Base-by-base conservation (phyloP, 805 yeast species). In the Schizosaccharomyces octosporus region DNA sequence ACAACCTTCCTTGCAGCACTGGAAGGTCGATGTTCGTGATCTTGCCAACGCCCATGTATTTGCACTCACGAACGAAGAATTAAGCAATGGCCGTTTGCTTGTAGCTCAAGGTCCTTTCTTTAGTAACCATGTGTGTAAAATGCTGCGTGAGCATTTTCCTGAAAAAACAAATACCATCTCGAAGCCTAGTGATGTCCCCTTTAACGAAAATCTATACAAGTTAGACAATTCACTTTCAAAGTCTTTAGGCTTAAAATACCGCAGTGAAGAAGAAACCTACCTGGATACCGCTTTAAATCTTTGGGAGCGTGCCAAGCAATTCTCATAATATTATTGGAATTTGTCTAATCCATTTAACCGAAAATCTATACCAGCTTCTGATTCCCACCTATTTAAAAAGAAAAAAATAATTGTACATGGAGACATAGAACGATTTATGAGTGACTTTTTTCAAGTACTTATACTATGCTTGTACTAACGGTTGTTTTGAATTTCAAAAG, bases 21-120 rank as follows among this genome's bases (percentile, higher is more conserved):
- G 64, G 15, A 73, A 67, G 58, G 72, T 78, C 48, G 84, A 81
- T 68, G 85, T 81, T 6, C 74, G 84, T 66, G 85, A 82, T 66
- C 83, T 79, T 48, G 84, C 85, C 7, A 68, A 67, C 61, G 80
- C 82, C 9, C 87, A 82, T 67, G 65, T 79, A 13, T 65, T 68
- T 19, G 81, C 83, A 3, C 72, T 79, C 69, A 61, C 69, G 69
- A 55, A 36, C 41, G 15, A 55, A 13, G 63, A 62, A n/a, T 61
- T 69, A 7, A 65, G 54, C 27, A 64, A 65, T 63, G 67, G 69
- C 65, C 66, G 72, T 27, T 66, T 66, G 64, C 64, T 70, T 48
- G 48, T 67, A 57, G 61, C 63, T 39, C 62, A 66, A 2, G 72
- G 71, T 17, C 27, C 43, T 15, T 61, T 62, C 62, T 55, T 63